These are phyloP conservation scores for Candida ponderosae DNA, from an alignment of 805 yeast genomes.

Conservation along the genomic window DNA sequence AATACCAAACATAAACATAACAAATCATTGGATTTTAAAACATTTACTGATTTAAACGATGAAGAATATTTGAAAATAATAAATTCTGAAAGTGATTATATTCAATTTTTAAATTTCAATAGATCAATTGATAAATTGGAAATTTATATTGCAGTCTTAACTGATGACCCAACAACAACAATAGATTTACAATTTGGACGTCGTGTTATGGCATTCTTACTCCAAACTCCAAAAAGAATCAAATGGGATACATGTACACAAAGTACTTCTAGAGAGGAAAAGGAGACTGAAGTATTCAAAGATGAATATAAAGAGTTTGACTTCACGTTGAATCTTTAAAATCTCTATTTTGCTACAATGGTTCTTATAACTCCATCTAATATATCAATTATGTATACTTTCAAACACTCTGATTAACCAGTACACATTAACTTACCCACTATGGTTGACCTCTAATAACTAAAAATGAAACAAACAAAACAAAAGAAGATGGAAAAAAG, in stretches of 20 bases:
- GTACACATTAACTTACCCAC: too few relatives aligned
- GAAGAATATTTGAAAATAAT: constrained; percentile 19
- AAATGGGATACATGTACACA: constrained; percentile 79
- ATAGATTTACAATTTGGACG: constrained; percentile 83
- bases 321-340: constrained; percentile 30
- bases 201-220: constrained; percentile 58
- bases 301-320: constrained; percentile 45
- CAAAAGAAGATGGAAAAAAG: too few relatives aligned
- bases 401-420: too few relatives aligned
- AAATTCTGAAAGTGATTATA: constrained; percentile 20
- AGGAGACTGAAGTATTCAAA: constrained; percentile 60
- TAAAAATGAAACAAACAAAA: too few relatives aligned
- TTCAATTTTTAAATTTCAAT: constrained; percentile 4
- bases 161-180: constrained; percentile 23
- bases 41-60: constrained; percentile 20
- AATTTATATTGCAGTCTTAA: constrained; percentile 1
- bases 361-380: too few relatives aligned
- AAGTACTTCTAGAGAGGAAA: constrained; percentile 48
- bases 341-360: background rate
- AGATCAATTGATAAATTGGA: background rate
- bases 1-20: constrained; percentile 39
- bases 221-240: constrained; percentile 52
- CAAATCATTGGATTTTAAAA: constrained; percentile 34
- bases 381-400: too few relatives aligned
- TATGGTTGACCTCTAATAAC: too few relatives aligned